These are phyloP conservation scores for Quercus tomentella DNA, from an alignment of 331 rosid genomes.

Conservation along the genomic window DNA sequence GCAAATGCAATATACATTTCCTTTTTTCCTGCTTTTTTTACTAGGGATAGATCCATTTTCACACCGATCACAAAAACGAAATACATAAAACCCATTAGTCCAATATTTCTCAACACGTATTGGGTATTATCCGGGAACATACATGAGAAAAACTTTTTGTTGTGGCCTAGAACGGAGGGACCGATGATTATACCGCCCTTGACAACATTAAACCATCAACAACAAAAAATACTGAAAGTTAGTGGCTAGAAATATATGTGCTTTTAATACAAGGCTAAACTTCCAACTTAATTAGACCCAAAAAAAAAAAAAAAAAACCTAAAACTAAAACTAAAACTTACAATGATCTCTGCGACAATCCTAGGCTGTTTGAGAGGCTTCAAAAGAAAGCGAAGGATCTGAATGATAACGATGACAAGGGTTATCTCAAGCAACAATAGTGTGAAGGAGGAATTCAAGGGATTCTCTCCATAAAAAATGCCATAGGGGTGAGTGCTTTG, in stretches of 20 bases:
- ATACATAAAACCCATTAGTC: conserved; percentile 66
- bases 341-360: conserved; percentile 60
- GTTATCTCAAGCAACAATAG: conserved; percentile 32
- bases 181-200: conserved; percentile 85
- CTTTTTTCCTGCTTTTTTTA: conserved; percentile 46
- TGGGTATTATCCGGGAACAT: conserved; percentile 9
- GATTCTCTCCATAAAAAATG: conserved; percentile 39
- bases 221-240: not conserved
- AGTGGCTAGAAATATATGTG: not conserved
- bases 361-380: conserved; percentile 68
- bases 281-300: not conserved
- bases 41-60: conserved; percentile 41
- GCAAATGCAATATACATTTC: conserved; percentile 29
- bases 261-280: too few relatives aligned
- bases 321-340: conserved; percentile 24
- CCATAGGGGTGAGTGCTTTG: conserved; percentile 6
- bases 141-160: conserved; percentile 12
- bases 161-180: conserved; percentile 56
- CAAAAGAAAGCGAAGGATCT: conserved; percentile 38
- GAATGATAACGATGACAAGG: conserved; percentile 27
- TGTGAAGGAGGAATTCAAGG: conserved; percentile 34
- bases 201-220: not conserved
- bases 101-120: conserved; percentile 49
- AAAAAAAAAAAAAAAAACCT: not conserved
- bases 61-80: conserved; percentile 58